phyloP scores from a whole-genome alignment of 345 rosid species.

The Nephelium lappaceum region DNA sequence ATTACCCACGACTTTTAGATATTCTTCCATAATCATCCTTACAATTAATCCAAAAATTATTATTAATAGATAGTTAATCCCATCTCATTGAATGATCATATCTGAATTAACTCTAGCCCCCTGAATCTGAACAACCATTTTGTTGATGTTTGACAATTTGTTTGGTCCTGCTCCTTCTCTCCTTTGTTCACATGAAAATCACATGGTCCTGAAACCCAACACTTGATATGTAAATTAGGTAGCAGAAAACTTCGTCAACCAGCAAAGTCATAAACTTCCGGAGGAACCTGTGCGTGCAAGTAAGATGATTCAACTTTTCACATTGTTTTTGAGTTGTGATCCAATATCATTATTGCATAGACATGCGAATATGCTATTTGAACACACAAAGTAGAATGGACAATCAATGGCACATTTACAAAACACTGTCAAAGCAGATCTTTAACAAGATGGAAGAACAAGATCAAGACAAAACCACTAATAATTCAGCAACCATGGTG shows the following conservation, averaged over 20 bases:
- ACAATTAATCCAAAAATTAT: too few species aligned
- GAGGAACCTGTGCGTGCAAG: neutral
- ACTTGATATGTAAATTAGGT: neutral
- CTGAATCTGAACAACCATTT: too few species aligned
- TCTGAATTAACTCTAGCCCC: too few species aligned
- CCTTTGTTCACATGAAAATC: too few species aligned
- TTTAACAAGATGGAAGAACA: neutral
- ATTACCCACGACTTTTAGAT: too few species aligned
- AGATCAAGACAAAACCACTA: neutral
- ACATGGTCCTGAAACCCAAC: too few species aligned
- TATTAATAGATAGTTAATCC: too few species aligned
- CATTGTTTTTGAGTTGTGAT: neutral
- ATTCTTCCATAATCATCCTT: too few species aligned
- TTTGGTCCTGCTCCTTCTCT: too few species aligned
- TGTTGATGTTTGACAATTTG: too few species aligned
- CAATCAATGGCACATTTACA: slow-evolving; percentile 6
- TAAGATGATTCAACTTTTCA: neutral
- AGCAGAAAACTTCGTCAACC: neutral
- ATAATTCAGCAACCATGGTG: neutral
- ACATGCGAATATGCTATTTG: neutral
- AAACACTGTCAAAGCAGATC: neutral
- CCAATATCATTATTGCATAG: neutral
- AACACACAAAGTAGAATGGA: slow-evolving; percentile 1
- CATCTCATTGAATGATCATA: too few species aligned
- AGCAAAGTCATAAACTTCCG: neutral